Evolutionary conservation across 2,329 filamentous ascomycete genomes (phyloP).

Genomic region (Penicillium sp.): DNA sequence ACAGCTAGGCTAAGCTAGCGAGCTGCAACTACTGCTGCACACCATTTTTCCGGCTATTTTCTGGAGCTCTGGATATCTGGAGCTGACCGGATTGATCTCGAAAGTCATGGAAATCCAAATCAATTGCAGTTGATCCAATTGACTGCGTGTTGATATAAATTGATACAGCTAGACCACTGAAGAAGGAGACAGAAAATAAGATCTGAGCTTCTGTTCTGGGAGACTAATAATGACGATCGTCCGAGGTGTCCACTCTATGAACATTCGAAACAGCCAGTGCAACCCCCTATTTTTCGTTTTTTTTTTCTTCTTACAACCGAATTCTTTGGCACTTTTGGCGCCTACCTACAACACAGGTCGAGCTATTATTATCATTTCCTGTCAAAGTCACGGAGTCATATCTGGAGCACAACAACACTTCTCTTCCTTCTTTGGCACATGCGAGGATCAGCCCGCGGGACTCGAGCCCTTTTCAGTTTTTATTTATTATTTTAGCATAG

Average conservation of each 20-base stretch:
- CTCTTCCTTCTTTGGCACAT: slow-evolving; percentile 10
- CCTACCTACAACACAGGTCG: neutral
- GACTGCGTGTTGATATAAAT: neutral
- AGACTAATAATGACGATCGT: slow-evolving; percentile 25
- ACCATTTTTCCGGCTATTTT: neutral
- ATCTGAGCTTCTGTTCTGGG: slow-evolving; percentile 3
- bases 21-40: slow-evolving; percentile 3
- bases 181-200: neutral
- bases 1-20: slow-evolving; percentile 2
- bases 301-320: slow-evolving; percentile 15
- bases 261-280: slow-evolving; percentile 25
- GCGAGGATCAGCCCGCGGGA: slow-evolving; percentile 20
- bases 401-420: neutral
- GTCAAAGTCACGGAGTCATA: neutral
- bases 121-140: neutral
- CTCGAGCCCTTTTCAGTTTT: slow-evolving; percentile 19
- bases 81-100: neutral
- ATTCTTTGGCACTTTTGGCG: neutral
- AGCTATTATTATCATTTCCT: neutral
- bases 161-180: neutral
- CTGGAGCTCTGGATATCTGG: neutral
- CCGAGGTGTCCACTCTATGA: slow-evolving; percentile 22
- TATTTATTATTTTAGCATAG: slow-evolving; percentile 10
- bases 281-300: slow-evolving; percentile 4
- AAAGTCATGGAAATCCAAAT: neutral